Evolutionary conservation across 441 rosid species (phyloP).

Genomic region (Macaranga tanarius): DNA sequence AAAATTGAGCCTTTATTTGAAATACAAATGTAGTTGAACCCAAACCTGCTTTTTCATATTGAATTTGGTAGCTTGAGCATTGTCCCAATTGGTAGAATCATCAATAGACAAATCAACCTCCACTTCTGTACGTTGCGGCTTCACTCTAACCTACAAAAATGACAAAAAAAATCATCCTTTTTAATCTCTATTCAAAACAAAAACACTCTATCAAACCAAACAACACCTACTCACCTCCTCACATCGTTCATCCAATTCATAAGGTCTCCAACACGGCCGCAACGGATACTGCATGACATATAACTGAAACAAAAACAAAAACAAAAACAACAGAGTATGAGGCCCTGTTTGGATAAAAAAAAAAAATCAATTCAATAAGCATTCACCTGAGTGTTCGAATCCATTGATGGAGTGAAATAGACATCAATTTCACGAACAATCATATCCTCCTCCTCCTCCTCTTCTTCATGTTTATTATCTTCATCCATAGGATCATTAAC

Average conservation of each 20-base stretch:
- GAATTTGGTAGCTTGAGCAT: constrained; percentile 32
- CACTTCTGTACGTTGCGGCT: constrained; percentile 46
- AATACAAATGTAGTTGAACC: constrained; percentile 10
- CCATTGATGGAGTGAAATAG: constrained; percentile 60
- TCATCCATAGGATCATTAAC: constrained; percentile 41
- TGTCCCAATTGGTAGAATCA: constrained; percentile 56
- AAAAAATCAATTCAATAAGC: not conserved
- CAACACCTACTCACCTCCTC: constrained; percentile 48
- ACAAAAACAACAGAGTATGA: not conserved
- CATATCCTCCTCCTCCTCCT: constrained; percentile 49
- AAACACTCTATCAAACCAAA: not conserved
- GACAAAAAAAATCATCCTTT: constrained; percentile 7
- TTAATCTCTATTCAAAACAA: not conserved
- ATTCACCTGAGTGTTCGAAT: constrained; percentile 49
- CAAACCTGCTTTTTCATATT: constrained; percentile 64
- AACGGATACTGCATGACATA: constrained; percentile 84
- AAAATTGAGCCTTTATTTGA: not conserved
- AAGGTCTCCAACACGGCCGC: constrained; percentile 86
- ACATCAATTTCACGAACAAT: constrained; percentile 93
- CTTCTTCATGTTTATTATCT: constrained; percentile 26
- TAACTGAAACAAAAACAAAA: constrained; percentile 40
- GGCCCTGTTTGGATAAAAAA: not conserved
- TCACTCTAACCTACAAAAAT: constrained; percentile 70
- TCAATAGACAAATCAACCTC: constrained; percentile 75
- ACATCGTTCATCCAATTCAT: constrained; percentile 78